Evolutionary conservation across 805 yeast genomes (phyloP).

Genomic region (Kodamaea fukazawae): DNA sequence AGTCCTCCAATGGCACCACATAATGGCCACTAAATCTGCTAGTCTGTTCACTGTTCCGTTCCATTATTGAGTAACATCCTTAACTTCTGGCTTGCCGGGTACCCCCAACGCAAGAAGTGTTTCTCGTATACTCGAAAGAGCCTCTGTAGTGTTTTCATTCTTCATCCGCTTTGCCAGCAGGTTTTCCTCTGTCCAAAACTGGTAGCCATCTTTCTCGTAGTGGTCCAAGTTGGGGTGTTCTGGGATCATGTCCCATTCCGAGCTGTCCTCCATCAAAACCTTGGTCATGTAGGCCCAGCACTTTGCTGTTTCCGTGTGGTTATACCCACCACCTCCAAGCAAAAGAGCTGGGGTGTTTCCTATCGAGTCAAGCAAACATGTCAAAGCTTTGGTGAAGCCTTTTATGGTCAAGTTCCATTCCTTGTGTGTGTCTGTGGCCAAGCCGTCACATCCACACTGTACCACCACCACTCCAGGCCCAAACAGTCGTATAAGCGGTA

Average conservation of each 20-base stretch:
- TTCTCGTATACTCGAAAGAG: constrained; percentile 27
- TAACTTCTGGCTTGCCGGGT: constrained; percentile 9
- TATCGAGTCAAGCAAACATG: constrained; percentile 21
- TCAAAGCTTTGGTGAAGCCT: constrained; percentile 43
- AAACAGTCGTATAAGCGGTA: constrained; percentile 38
- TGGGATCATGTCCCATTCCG: constrained; percentile 47
- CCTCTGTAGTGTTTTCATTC: constrained; percentile 28
- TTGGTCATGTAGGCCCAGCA: constrained; percentile 52
- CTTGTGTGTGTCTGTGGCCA: constrained; percentile 56
- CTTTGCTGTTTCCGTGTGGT: constrained; percentile 57
- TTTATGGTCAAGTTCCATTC: constrained; percentile 69
- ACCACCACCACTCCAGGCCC: constrained; percentile 56
- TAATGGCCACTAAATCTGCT: too few relatives aligned
- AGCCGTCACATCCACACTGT: constrained; percentile 75
- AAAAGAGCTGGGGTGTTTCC: constrained; percentile 40
- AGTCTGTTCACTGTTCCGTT: too few relatives aligned
- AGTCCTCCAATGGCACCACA: too few relatives aligned
- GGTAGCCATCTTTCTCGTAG: constrained; percentile 44
- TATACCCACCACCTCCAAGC: constrained; percentile 80
- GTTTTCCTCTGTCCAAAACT: constrained; percentile 46
- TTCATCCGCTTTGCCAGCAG: constrained; percentile 20
- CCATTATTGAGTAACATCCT: too few relatives aligned
- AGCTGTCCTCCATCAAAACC: constrained; percentile 15
- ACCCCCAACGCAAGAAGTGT: constrained; percentile 20
- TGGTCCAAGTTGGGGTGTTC: constrained; percentile 46